These are phyloP conservation scores for Collariella sp. DNA, from an alignment of 495 filamentous ascomycete species.

Conservation along the genomic window DNA sequence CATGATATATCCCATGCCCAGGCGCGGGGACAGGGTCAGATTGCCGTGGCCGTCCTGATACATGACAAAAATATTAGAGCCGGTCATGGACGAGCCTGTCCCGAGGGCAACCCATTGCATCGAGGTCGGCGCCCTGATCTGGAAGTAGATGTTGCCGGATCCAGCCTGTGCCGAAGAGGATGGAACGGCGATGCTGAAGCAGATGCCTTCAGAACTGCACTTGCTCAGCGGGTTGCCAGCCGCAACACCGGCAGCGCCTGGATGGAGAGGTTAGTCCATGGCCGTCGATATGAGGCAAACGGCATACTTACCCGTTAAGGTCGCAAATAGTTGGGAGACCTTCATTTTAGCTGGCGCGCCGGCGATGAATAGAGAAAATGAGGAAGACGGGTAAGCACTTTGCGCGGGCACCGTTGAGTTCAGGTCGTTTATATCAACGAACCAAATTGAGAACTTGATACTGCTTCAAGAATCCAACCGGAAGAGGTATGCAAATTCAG, in stretches of 20 bases:
- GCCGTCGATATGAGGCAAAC: neutral
- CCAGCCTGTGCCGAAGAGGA: slow-evolving; percentile 29
- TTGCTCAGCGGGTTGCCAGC: slow-evolving; percentile 12
- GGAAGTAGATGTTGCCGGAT: slow-evolving; percentile 53
- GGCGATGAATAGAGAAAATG: too few relatives aligned
- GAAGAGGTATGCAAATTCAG: neutral
- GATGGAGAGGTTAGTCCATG: neutral
- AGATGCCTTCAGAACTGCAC: slow-evolving; percentile 30
- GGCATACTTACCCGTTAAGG: too few relatives aligned
- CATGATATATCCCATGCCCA: slow-evolving; percentile 42
- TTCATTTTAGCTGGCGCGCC: too few relatives aligned
- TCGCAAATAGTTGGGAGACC: too few relatives aligned
- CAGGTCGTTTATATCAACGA: neutral
- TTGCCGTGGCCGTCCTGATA: slow-evolving; percentile 52
- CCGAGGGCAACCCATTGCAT: slow-evolving; percentile 60
- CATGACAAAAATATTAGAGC: slow-evolving; percentile 60
- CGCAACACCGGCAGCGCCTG: slow-evolving; percentile 18
- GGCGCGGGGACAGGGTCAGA: slow-evolving; percentile 55
- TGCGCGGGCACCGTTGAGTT: neutral
- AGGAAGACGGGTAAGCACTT: neutral
- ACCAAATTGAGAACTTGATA: neutral
- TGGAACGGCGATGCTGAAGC: slow-evolving; percentile 42
- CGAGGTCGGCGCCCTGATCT: slow-evolving; percentile 50
- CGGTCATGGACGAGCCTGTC: slow-evolving; percentile 53
- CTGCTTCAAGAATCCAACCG: neutral